These are phyloP conservation scores for Termitomyces sp. DNA, from an alignment of 768 basidiomycete species.

Conservation along the genomic window DNA sequence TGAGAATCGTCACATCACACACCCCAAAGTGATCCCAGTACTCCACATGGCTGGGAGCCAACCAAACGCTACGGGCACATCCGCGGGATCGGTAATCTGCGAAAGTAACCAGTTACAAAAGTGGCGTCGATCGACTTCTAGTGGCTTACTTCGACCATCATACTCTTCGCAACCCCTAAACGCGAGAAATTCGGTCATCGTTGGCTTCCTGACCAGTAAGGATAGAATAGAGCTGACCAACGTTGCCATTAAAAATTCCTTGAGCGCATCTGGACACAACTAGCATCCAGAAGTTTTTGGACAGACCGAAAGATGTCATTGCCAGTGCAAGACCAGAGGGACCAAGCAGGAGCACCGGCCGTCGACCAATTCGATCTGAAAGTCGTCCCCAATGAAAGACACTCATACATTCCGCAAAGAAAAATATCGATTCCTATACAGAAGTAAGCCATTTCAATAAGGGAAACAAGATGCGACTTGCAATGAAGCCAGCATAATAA, in stretches of 20 bases:
- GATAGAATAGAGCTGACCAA: conserved; percentile 23
- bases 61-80: conserved; percentile 12
- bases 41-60: conserved; percentile 27
- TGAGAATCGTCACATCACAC: neutral
- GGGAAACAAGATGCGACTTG: conserved; percentile 17
- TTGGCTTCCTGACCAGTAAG: neutral
- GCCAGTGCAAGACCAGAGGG: conserved; percentile 29
- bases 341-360: conserved; percentile 33
- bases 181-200: neutral
- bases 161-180: conserved; percentile 18
- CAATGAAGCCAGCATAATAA: conserved; percentile 48
- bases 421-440: conserved; percentile 37
- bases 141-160: conserved; percentile 16
- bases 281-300: conserved; percentile 29
- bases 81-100: conserved; percentile 18
- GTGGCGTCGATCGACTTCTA: neutral
- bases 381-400: conserved; percentile 34
- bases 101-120: neutral
- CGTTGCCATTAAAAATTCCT: conserved; percentile 24
- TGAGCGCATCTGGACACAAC: conserved; percentile 29
- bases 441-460: neutral
- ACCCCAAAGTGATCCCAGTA: conserved; percentile 26
- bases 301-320: conserved; percentile 35
- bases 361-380: conserved; percentile 37
- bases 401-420: conserved; percentile 33